These are phyloP conservation scores for Aureobasidium melanogenum DNA, from an alignment of 2,329 filamentous ascomycete species.

Conservation along the genomic window DNA sequence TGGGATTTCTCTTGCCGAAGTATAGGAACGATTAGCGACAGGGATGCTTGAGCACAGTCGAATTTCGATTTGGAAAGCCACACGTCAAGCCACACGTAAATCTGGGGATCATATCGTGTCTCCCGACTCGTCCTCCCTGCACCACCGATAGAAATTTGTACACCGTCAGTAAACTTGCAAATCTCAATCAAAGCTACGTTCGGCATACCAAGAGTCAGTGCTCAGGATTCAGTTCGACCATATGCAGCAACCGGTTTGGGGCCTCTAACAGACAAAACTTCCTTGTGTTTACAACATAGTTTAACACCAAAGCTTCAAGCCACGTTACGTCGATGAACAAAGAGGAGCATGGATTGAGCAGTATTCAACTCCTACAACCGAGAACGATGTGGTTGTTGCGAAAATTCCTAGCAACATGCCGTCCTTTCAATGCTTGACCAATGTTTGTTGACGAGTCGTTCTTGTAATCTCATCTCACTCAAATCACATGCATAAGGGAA, in stretches of 20 bases:
- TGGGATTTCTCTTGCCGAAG: not conserved
- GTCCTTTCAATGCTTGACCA: not conserved
- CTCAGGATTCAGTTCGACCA: not conserved
- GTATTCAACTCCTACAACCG: not conserved
- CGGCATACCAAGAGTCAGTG: not conserved
- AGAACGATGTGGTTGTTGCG: not conserved
- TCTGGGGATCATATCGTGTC: not conserved
- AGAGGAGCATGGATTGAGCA: not conserved
- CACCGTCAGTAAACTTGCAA: not conserved
- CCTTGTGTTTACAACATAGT: not conserved
- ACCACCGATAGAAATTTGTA: not conserved
- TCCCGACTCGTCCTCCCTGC: not conserved
- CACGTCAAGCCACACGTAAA: not conserved
- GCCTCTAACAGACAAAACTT: not conserved
- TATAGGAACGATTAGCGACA: not conserved
- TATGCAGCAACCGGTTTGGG: not conserved
- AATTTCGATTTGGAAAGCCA: not conserved
- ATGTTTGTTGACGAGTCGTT: not conserved
- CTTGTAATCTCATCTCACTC: not conserved
- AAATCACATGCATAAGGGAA: not conserved
- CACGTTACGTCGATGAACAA: not conserved
- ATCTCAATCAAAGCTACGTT: not conserved
- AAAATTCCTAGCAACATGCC: not conserved
- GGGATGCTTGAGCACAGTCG: not conserved
- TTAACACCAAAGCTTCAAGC: not conserved